A percentile compares a stretch with the other conserved stretches of the same genome.
Evolutionary conservation across 371 early-diverging fungal genomes (phyloP).

Genomic region (Mortierella sp.): DNA sequence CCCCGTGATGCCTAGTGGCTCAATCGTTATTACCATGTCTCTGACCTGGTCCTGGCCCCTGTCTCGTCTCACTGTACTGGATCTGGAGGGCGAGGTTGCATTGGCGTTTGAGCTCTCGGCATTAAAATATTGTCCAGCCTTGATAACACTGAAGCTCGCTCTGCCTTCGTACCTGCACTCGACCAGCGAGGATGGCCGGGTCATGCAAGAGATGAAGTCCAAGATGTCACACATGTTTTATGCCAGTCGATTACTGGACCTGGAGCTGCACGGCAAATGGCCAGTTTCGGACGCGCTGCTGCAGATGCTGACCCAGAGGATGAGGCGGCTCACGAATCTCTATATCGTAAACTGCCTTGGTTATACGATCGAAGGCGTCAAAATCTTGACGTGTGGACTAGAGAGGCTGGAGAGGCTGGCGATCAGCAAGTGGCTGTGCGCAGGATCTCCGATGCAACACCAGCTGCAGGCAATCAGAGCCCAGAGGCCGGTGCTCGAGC

Average conservation of each 20-base stretch:
- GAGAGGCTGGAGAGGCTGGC: conserved; percentile 16
- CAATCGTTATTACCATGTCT: neutral
- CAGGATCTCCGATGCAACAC: neutral
- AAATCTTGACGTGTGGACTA: neutral
- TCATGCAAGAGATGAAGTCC: conserved; percentile 11
- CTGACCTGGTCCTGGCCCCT: conserved; percentile 43
- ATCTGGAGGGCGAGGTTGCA: conserved; percentile 47
- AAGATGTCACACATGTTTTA: conserved; percentile 24
- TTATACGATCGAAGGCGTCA: conserved; percentile 25
- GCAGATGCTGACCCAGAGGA: conserved; percentile 5
- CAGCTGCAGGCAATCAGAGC: conserved; percentile 6
- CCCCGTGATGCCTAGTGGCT: conserved; percentile 9
- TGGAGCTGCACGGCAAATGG: conserved; percentile 51
- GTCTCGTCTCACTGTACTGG: conserved; percentile 20
- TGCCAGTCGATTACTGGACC: conserved; percentile 27
- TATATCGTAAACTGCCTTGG: conserved; percentile 24
- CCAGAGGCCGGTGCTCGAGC: neutral
- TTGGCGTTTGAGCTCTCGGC: conserved; percentile 32
- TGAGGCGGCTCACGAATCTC: conserved; percentile 27
- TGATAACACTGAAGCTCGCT: conserved; percentile 26
- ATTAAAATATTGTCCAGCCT: conserved; percentile 24
- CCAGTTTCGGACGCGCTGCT: conserved; percentile 38
- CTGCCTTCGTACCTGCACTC: conserved; percentile 46
- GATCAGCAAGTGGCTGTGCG: conserved; percentile 31
- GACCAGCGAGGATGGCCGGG: conserved; percentile 33